A percentile compares a stretch with the other conserved stretches of the same genome.
These are phyloP conservation scores for Globisporangium polare DNA, from an alignment of 352 stramenopile genomes.

Conservation along the genomic window DNA sequence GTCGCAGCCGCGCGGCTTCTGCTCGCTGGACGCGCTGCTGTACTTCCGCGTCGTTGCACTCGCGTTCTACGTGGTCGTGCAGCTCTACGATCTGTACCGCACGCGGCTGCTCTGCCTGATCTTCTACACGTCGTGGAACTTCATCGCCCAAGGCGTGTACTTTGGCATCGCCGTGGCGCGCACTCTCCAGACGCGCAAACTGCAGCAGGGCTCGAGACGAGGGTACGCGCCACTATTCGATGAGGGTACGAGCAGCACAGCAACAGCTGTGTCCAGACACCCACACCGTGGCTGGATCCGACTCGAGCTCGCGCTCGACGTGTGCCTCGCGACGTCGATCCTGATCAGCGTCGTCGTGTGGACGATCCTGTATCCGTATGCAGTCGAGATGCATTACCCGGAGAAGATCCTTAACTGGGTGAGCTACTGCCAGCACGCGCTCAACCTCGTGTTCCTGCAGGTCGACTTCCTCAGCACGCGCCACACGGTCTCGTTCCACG, in stretches of 20 bases:
- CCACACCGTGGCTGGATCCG: constrained; percentile 40
- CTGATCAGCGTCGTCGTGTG: constrained; percentile 74
- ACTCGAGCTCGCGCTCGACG: constrained; percentile 62
- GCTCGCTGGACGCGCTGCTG: constrained; percentile 38
- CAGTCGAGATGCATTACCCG: constrained; percentile 32
- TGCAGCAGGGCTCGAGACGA: constrained; percentile 15
- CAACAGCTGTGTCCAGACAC: constrained; percentile 2
- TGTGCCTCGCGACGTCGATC: constrained; percentile 57
- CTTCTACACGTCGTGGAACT: constrained; percentile 89
- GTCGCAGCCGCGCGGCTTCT: constrained; percentile 36
- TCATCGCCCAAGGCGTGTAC: constrained; percentile 66
- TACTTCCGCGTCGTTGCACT: constrained; percentile 29
- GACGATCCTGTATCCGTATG: constrained; percentile 72
- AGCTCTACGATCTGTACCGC: constrained; percentile 57
- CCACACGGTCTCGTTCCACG: constrained; percentile 49
- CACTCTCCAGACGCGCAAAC: constrained; percentile 22
- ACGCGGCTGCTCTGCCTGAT: constrained; percentile 41
- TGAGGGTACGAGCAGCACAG: constrained; percentile 21
- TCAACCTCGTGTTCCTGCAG: constrained; percentile 67
- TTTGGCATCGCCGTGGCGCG: constrained; percentile 33
- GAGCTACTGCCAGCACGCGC: constrained; percentile 77
- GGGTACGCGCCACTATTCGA: constrained; percentile 41
- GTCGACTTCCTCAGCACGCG: constrained; percentile 56
- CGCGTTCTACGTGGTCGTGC: constrained; percentile 52
- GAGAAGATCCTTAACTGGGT: constrained; percentile 67